Evolutionary conservation across 1,284 basidiomycete species (phyloP).

Genomic region (Papiliotrema nemorosa): DNA sequence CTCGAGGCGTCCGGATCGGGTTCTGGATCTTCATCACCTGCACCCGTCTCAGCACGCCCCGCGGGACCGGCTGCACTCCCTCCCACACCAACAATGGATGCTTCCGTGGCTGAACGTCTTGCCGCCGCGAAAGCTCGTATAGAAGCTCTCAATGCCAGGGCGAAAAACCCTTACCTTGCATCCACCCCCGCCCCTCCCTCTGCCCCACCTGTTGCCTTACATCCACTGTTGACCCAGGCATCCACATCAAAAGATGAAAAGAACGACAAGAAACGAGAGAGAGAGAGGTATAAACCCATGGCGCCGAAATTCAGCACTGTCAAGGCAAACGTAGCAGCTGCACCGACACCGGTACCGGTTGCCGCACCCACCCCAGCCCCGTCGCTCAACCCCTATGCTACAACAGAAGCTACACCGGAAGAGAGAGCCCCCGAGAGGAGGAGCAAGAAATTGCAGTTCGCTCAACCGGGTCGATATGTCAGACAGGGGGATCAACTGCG

Average conservation of each 20-base stretch:
- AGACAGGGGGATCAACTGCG: slow-evolving; percentile 77
- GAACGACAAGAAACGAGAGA: slow-evolving; percentile 41
- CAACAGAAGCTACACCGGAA: slow-evolving; percentile 31
- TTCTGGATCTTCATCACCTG: slow-evolving; percentile 15
- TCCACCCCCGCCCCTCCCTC: slow-evolving; percentile 50
- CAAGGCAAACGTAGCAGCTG: slow-evolving; percentile 59
- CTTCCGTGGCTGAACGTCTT: slow-evolving; percentile 65
- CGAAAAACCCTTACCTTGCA: slow-evolving; percentile 25
- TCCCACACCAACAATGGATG: slow-evolving; percentile 48
- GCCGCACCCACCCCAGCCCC: slow-evolving; percentile 22
- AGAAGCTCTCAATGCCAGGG: slow-evolving; percentile 67
- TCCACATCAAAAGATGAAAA: slow-evolving; percentile 44
- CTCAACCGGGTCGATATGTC: slow-evolving; percentile 85
- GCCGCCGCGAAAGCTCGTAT: slow-evolving; percentile 76
- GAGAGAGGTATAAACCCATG: slow-evolving; percentile 80
- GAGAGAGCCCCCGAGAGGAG: slow-evolving; percentile 53
- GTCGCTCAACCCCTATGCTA: slow-evolving; percentile 64
- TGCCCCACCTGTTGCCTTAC: slow-evolving; percentile 61
- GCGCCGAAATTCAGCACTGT: slow-evolving; percentile 94
- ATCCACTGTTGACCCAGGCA: slow-evolving; percentile 72
- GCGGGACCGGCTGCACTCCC: slow-evolving; percentile 48
- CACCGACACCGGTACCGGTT: slow-evolving; percentile 51
- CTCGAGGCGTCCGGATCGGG: slow-evolving; percentile 54
- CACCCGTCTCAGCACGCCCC: slow-evolving; percentile 18
- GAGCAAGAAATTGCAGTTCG: slow-evolving; percentile 70